Conservation (phyloP, 192 early-diverging fungal genomes). For the Podila epigama region DNA sequence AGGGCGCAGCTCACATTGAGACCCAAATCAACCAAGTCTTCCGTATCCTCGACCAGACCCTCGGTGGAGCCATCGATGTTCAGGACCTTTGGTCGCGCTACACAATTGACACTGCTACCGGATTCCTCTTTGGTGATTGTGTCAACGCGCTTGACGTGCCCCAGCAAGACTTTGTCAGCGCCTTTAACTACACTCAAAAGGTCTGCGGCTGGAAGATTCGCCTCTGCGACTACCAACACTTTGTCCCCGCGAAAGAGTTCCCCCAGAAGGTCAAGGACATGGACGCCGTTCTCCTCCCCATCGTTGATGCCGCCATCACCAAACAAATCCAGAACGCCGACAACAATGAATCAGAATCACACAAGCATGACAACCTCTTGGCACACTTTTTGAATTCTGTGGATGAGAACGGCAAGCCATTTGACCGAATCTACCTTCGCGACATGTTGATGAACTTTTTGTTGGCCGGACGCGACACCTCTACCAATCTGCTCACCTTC, state of each 20-base stretch:
- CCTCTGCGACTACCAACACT: conserved; percentile 36
- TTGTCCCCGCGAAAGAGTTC: conserved; percentile 23
- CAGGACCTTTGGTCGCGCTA: conserved; percentile 50
- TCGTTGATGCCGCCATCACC: conserved; percentile 35
- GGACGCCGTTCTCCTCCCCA: conserved; percentile 36
- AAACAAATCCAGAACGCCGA: conserved; percentile 22
- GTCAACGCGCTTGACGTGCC: conserved; percentile 38
- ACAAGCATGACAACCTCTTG: conserved; percentile 33
- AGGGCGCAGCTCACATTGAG: conserved; percentile 48
- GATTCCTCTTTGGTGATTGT: conserved; percentile 47
- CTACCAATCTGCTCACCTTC: conserved; percentile 54
- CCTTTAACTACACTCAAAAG: conserved; percentile 50
- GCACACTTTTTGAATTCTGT: conserved; percentile 42
- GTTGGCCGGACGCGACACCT: conserved; percentile 54
- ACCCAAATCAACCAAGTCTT: conserved; percentile 50
- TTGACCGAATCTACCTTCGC: conserved; percentile 42
- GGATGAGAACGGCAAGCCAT: conserved; percentile 47
- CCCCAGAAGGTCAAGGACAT: conserved; percentile 49
- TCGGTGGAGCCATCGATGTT: conserved; percentile 28
- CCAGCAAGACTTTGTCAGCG: conserved; percentile 37
- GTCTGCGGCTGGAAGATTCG: conserved; percentile 50
- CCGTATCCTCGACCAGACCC: conserved; percentile 31
- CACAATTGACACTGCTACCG: conserved; percentile 45
- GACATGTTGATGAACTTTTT: conserved; percentile 52
- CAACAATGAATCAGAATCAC: conserved; percentile 16